Evolutionary conservation across 2,329 filamentous ascomycete genomes (phyloP), one percentile per base, ranked within the genome.

Genomic region (Xylaria sp.): DNA sequence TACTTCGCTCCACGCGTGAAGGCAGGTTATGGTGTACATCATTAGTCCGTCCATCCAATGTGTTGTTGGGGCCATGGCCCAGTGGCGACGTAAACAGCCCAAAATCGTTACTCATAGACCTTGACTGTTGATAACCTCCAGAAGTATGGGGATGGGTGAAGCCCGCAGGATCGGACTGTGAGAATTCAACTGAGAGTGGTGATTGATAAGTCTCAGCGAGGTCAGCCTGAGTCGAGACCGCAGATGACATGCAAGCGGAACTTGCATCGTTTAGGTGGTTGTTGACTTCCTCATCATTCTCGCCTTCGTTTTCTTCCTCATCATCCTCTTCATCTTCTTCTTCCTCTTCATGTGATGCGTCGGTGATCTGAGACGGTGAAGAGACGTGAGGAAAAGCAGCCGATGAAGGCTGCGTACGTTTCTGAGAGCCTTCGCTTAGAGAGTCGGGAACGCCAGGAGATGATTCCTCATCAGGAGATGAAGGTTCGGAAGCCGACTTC

Each of bases 331-430:
- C 65, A 9, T 75, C 69, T 1, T 75, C 68, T 9, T 72, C 65
- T 1, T 73, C 67, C 9, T 74, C 69, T 12, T 76, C 74, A 52
- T 68, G 63, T 28, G 69, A 63, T 13, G 60, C 50, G 32, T 74
- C 69, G 32, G 66, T 57, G 12, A 65, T 60, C 52, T 76, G 73
- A 15, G 75, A 70, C 12, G 72, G 68, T 28, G 75, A 75, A 56
- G 71, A 75, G 58, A 76, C 50, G 28, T 74, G 64, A 44, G 79
- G 78, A 63, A 83, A 81, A 13, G 75, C 66, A 52, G 80, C 81
- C 3, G 80, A 80, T 0, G 81, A 82, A 50, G 80, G 76, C 62
- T 79, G 78, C n/a, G 77, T 73, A 2, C 77, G 77, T 64, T 79
- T 78, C 54, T 76, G 77, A 52, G 73, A 76, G 65, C 77, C 78